phyloP scores from a whole-genome alignment of 495 filamentous ascomycete species.

The Aspergillus diversus region DNA sequence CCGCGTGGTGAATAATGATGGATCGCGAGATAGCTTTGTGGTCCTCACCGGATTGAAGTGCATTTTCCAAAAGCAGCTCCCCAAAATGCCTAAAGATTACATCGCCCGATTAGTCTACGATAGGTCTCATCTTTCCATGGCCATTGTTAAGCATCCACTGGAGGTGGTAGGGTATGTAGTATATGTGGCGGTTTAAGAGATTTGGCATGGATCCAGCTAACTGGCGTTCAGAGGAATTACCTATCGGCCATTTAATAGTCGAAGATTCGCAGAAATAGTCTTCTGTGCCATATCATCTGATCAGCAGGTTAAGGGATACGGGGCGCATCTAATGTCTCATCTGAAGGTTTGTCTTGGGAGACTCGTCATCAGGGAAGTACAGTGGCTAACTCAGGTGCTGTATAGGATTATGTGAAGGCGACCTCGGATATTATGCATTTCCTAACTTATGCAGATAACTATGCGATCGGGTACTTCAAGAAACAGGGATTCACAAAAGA shows the following conservation, averaged over 20 bases:
- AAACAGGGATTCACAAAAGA: conserved; percentile 99
- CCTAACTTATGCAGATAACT: conserved; percentile 97
- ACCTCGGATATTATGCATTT: conserved; percentile 98
- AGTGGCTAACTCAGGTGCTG: conserved; percentile 20
- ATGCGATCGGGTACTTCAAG: conserved; percentile 98
- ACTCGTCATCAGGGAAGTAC: not conserved
- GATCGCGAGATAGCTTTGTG: conserved; percentile 82
- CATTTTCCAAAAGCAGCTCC: conserved; percentile 97
- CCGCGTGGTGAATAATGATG: conserved; percentile 96
- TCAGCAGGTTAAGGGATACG: conserved; percentile 98
- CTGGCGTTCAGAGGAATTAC: conserved; percentile 75
- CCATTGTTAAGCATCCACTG: conserved; percentile 94
- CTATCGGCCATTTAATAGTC: conserved; percentile 91
- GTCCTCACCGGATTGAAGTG: conserved; percentile 96
- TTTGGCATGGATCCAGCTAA: conserved; percentile 24
- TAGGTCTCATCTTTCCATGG: conserved; percentile 92
- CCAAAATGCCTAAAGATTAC: conserved; percentile 99
- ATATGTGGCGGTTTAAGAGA: not conserved
- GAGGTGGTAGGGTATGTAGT: conserved; percentile 78
- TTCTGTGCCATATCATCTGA: conserved; percentile 98
- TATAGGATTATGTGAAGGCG: conserved; percentile 90
- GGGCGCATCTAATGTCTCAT: conserved; percentile 96
- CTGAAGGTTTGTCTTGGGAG: conserved; percentile 61
- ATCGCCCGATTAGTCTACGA: conserved; percentile 97
- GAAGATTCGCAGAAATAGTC: conserved; percentile 96